Percentiles rank a stretch among this genome's conserved stretches.
These are phyloP conservation scores for Cardiospermum halicacabum DNA, from an alignment of 345 rosid species.

Conservation along the genomic window DNA sequence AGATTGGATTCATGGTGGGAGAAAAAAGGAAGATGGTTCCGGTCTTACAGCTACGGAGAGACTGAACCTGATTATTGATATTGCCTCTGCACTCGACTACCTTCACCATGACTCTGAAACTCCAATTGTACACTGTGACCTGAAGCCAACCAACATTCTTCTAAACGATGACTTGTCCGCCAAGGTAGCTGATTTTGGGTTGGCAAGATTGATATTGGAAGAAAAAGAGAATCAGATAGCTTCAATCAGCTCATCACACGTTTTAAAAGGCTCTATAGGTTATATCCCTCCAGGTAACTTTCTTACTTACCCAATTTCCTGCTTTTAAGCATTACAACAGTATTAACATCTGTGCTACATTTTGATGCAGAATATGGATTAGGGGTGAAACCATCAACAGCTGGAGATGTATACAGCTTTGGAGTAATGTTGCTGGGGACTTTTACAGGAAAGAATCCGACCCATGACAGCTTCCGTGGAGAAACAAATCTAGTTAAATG, in stretches of 20 bases:
- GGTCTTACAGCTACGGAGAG: constrained; percentile 37
- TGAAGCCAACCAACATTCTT: constrained; percentile 39
- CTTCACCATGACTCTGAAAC: constrained; percentile 43
- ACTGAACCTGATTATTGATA: constrained; percentile 40
- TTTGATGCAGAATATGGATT: constrained; percentile 42
- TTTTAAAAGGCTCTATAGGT: constrained; percentile 44
- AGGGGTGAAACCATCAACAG: constrained; percentile 38
- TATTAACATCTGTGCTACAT: not conserved
- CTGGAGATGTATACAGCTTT: constrained; percentile 49
- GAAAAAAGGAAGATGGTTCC: constrained; percentile 23
- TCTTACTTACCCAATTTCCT: no score
- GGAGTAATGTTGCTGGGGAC: constrained; percentile 40
- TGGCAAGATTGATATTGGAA: constrained; percentile 35
- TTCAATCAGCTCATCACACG: constrained; percentile 34
- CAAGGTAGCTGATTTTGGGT: constrained; percentile 50
- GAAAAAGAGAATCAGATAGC: constrained; percentile 10
- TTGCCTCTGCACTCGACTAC: constrained; percentile 44
- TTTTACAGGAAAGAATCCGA: constrained; percentile 41
- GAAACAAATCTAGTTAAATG: constrained; percentile 28
- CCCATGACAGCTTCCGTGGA: constrained; percentile 29
- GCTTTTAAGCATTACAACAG: no score
- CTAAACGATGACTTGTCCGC: constrained; percentile 44
- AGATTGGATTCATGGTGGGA: constrained; percentile 42
- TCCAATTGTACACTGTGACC: constrained; percentile 57
- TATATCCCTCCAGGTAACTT: constrained; percentile 65